phyloP scores from a whole-genome alignment of 495 filamentous ascomycete species.

The Neurospora sp. region DNA sequence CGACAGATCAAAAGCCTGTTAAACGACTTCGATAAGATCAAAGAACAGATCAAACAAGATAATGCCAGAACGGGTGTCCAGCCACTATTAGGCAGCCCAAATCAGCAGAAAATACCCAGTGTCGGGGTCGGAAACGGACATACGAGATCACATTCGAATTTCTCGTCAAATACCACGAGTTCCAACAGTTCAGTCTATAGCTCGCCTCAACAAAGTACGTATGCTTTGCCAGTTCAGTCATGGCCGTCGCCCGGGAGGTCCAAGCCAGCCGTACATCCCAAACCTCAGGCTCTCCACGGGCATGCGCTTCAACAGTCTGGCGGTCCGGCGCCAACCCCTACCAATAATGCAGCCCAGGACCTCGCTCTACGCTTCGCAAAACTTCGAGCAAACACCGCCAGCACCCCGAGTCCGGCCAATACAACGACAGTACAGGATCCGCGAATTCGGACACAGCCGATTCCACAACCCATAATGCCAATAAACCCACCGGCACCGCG shows the following conservation, averaged over 20 bases:
- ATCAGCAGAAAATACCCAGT: not conserved
- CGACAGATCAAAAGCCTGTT: slow-evolving; percentile 25
- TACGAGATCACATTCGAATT: not conserved
- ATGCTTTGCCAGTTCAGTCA: slow-evolving; percentile 6
- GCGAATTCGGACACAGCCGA: slow-evolving; percentile 30
- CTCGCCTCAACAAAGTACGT: not conserved
- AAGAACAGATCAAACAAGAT: slow-evolving; percentile 57
- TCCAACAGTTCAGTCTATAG: not conserved
- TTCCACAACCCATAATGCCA: slow-evolving; percentile 6
- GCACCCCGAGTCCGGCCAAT: not conserved
- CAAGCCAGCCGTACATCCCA: slow-evolving; percentile 51
- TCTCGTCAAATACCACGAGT: not conserved
- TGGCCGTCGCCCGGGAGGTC: slow-evolving; percentile 10
- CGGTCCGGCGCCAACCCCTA: not conserved
- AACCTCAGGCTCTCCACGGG: slow-evolving; percentile 52
- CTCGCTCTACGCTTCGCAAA: slow-evolving; percentile 50
- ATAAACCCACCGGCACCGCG: slow-evolving; percentile 26
- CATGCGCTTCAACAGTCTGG: slow-evolving; percentile 29
- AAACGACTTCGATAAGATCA: slow-evolving; percentile 47
- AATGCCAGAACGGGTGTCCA: slow-evolving; percentile 46
- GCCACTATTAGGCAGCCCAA: slow-evolving; percentile 11
- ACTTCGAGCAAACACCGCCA: slow-evolving; percentile 31
- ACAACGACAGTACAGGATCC: slow-evolving; percentile 18
- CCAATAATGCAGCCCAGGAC: slow-evolving; percentile 24
- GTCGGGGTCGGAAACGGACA: not conserved